Conservation (phyloP, 148 eudicot genomes). For the Silene latifolia region DNA sequence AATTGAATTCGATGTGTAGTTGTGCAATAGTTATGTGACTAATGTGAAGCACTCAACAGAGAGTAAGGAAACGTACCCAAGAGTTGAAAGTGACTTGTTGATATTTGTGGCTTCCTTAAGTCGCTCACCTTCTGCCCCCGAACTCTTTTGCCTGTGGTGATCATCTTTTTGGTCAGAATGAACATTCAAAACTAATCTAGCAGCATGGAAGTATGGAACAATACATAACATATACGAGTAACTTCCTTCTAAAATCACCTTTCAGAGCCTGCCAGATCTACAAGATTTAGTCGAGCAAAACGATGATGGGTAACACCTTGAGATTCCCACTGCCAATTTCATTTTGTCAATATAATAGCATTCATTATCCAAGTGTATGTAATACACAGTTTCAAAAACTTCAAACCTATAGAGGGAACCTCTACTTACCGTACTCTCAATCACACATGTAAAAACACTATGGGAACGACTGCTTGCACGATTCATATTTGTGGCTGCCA, state of each 20-base stretch:
- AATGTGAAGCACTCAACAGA: conserved; percentile 1
- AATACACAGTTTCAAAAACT: neutral
- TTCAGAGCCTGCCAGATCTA: conserved; percentile 97
- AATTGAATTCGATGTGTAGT: neutral
- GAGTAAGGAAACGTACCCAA: conserved; percentile 54
- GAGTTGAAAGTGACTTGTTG: conserved; percentile 93
- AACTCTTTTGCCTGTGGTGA: conserved; percentile 81
- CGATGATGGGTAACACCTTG: conserved; percentile 96
- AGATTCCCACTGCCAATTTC: conserved; percentile 73
- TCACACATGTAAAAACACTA: conserved; percentile 88
- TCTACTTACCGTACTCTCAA: conserved; percentile 78
- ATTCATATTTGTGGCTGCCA: conserved; percentile 98
- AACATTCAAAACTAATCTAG: neutral
- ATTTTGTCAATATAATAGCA: neutral
- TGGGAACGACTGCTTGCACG: conserved; percentile 99
- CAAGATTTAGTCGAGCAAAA: conserved; percentile 91
- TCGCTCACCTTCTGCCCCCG: conserved; percentile 99
- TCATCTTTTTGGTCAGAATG: neutral
- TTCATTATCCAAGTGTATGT: neutral
- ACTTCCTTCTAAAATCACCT: conserved; percentile 43
- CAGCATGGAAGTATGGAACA: neutral
- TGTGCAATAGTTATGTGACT: neutral
- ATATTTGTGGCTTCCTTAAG: conserved; percentile 97
- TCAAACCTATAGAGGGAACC: neutral
- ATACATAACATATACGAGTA: neutral